Percentiles rank a stretch among this genome's conserved stretches.
Evolutionary conservation across 2,329 filamentous ascomycete species (phyloP).

Genomic region (Phialophora verrucosa): DNA sequence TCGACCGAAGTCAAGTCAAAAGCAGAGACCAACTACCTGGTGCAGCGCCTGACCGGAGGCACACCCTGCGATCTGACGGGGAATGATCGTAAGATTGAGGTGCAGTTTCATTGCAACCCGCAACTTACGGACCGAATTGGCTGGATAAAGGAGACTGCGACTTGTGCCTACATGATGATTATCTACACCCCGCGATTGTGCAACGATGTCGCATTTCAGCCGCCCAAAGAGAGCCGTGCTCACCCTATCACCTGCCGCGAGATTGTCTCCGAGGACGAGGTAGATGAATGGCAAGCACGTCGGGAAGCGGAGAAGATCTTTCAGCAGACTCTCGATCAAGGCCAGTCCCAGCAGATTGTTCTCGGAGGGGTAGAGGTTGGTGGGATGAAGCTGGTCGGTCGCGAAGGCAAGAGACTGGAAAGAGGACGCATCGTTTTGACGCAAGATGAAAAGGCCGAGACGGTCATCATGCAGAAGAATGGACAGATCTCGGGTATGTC

Average conservation of each 20-base stretch:
- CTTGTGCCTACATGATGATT: constrained; percentile 91
- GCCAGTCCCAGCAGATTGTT: constrained; percentile 47
- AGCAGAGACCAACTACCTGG: constrained; percentile 82
- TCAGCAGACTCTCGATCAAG: constrained; percentile 43
- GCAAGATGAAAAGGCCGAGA: constrained; percentile 54
- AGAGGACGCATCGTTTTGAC: constrained; percentile 62
- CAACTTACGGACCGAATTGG: constrained; percentile 77
- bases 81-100: constrained; percentile 79
- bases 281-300: constrained; percentile 50
- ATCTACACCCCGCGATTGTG: constrained; percentile 88
- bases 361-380: constrained; percentile 67
- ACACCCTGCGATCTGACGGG: constrained; percentile 87
- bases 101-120: constrained; percentile 79
- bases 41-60: constrained; percentile 78
- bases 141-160: constrained; percentile 91
- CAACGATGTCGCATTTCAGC: constrained; percentile 82
- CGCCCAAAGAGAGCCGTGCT: constrained; percentile 76
- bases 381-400: constrained; percentile 61
- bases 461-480: constrained; percentile 63
- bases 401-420: constrained; percentile 62
- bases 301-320: constrained; percentile 40
- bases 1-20: constrained; percentile 76
- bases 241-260: constrained; percentile 78
- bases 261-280: constrained; percentile 66
- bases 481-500: constrained; percentile 66